phyloP scores from a whole-genome alignment of 768 basidiomycete species.

The Cubamyces lactineus region DNA sequence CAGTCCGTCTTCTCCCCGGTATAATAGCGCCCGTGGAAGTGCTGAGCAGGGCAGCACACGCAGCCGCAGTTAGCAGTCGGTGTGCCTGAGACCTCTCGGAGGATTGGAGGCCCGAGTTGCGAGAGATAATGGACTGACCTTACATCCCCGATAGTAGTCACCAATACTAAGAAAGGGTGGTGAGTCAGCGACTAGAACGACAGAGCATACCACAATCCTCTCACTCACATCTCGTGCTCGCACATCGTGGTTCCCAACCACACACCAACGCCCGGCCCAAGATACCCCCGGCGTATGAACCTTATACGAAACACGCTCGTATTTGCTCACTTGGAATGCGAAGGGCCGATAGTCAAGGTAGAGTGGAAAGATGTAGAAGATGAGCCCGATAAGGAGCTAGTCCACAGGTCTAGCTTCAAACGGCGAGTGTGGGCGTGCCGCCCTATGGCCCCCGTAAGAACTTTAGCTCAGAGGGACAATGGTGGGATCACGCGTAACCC shows the following conservation, averaged over 20 bases:
- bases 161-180: conserved; percentile 18
- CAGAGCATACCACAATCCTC: background rate
- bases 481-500: background rate
- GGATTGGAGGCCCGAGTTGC: background rate
- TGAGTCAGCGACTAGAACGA: background rate
- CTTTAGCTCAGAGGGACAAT: background rate
- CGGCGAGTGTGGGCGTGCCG: too few species aligned
- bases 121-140: conserved; percentile 9
- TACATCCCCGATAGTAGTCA: conserved; percentile 26
- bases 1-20: conserved; percentile 23
- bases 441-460: too few species aligned
- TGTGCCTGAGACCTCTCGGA: background rate
- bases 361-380: too few species aligned
- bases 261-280: background rate
- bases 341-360: too few species aligned
- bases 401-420: too few species aligned
- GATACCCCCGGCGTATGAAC: background rate
- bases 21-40: conserved; percentile 26
- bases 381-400: too few species aligned
- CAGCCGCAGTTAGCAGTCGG: background rate
- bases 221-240: conserved; percentile 24
- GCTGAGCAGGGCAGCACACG: background rate
- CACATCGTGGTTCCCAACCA: conserved; percentile 10
- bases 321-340: too few species aligned
- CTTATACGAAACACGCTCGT: background rate